Base-by-base conservation (phyloP, 352 stramenopile genomes). In the Blastocystis sp. region DNA sequence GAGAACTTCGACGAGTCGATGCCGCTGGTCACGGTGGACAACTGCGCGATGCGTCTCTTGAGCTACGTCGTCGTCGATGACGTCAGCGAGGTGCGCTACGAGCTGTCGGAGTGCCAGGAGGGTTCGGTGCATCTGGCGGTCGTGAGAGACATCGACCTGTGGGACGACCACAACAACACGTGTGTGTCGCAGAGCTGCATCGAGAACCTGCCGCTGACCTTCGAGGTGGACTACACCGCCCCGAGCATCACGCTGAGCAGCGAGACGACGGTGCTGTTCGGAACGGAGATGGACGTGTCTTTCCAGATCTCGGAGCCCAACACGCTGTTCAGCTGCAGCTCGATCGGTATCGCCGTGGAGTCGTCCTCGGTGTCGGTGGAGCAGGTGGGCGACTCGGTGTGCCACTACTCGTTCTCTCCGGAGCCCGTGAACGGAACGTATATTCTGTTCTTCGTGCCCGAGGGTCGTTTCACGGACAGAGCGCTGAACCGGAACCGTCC, bases 341-440 rank as follows among this genome's bases (percentile, higher is more conserved):
- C 67, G 40, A 78, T 78, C 49, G 67, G 67, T 38, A 61, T 78
- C 9, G 67, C 67, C 32, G 27, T 78, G 1, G 11, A 78, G 67
- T 1, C 56, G 24, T 21, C 38, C 6, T 46, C 9, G 7, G 36
- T 78, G 44, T 8, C 6, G 3, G 46, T 78, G 24, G 24, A 8
- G 7, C 18, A 57, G 48, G 9, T 61, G 24, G 42, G 24, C 32
- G 27, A 78, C n/a, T 34, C n/a, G 9, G 36, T 24, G 3, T 78
- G 67, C 38, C 67, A 38, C 9, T 78, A 78, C 27, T 7, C 38
- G n/a, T 78, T 78, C 48, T 9, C 21, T 38, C 67, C 67, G n/a
- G 27, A 61, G 40, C 67, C 67, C 32, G 67, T 78, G 67, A 78
- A 78, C 38, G 67, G 67, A 34, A 78, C 67, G 18, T 78, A 78